Base-by-base conservation (phyloP, 768 basidiomycete species). In the Tylopilus subfusipes region DNA sequence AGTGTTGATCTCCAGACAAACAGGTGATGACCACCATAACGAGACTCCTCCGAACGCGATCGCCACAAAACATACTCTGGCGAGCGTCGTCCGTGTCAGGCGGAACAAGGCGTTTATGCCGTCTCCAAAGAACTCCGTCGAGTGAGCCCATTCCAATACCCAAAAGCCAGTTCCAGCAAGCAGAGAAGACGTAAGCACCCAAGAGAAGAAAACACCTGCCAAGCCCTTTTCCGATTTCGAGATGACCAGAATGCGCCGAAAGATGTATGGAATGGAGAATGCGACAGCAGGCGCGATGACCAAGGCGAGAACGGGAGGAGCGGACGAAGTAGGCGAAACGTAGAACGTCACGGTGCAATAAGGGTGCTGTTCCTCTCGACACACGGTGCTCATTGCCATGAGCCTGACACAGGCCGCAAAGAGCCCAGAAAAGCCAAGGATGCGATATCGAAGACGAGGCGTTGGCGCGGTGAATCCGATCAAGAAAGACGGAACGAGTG, bases 291-390 rank as follows among this genome's bases (percentile, higher is more conserved):
- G 63, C 16, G 82, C 76, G n/a, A 85, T 68, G 19, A 81, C 55
- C 22, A 93, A 72, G 8, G 87, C 79, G 29, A 76, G 72, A 2
- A 73, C 45, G 0, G 91, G 87, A 0, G 91, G 83, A 3, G 84
- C 75, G 8, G 89, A 83, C 0, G 84, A 72, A 10, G 85, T 79
- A 0, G 85, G 82, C 0, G 89, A 88, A 1, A 84, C 75, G 67
- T 90, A 97, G 74, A 95, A 98, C 1, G 96, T 95, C 50, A 94
- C 87, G 57, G 81, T 76, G 66, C 97, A 99, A 68, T 83, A 88
- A 0, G 92, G 86, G 38, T 90, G 85, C 69, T 98, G 96, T 66
- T 98, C 96, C 68, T 99, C 96, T 57, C 97, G 78, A 65, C 96
- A 98, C 10, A 93, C 82, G 0, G 94, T 96, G 67, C 89, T 91